A percentile compares a stretch with the other conserved stretches of the same genome.
These are phyloP conservation scores for Trametes versicolor DNA, from an alignment of 1,284 basidiomycete species.

Conservation along the genomic window DNA sequence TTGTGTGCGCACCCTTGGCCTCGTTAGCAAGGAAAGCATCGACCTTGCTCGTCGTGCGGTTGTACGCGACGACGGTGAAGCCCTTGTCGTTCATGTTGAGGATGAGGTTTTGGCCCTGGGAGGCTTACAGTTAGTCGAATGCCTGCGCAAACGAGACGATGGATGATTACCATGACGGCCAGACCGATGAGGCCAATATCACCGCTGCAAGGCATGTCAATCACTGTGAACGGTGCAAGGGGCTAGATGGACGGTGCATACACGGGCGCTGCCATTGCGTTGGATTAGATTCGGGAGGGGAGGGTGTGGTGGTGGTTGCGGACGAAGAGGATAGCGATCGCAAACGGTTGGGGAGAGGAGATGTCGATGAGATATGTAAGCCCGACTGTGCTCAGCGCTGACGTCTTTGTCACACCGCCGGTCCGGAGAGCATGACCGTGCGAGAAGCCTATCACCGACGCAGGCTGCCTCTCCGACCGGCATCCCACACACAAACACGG, in stretches of 20 bases:
- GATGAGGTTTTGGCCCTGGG: conserved; percentile 94
- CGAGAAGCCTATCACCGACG: conserved; percentile 19
- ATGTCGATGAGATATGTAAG: conserved; percentile 49
- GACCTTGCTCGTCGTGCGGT: conserved; percentile 97
- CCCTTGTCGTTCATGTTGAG: conserved; percentile 99
- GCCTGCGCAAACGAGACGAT: conserved; percentile 27
- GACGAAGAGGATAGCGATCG: conserved; percentile 36
- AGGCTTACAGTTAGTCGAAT: conserved; percentile 25
- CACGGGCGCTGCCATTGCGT: conserved; percentile 55
- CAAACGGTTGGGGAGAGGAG: conserved; percentile 36
- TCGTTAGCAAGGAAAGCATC: conserved; percentile 96
- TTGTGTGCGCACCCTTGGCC: conserved; percentile 87
- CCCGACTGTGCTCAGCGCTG: conserved; percentile 22
- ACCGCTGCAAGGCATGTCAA: conserved; percentile 59
- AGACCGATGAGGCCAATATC: conserved; percentile 95
- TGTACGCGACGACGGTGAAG: conserved; percentile 96
- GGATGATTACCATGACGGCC: conserved; percentile 88
- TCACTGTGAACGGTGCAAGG: conserved; percentile 20
- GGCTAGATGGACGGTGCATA: conserved; percentile 41
- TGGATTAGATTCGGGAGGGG: conserved; percentile 39
- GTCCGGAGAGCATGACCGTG: conserved; percentile 37
- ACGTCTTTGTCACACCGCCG: conserved; percentile 42
- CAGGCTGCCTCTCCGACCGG: conserved; percentile 18
- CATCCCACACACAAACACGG: conserved; percentile 19
- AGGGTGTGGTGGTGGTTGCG: conserved; percentile 42